These are phyloP conservation scores for Paecilomyces formosus DNA, from an alignment of 2,329 filamentous ascomycete genomes.

Conservation along the genomic window DNA sequence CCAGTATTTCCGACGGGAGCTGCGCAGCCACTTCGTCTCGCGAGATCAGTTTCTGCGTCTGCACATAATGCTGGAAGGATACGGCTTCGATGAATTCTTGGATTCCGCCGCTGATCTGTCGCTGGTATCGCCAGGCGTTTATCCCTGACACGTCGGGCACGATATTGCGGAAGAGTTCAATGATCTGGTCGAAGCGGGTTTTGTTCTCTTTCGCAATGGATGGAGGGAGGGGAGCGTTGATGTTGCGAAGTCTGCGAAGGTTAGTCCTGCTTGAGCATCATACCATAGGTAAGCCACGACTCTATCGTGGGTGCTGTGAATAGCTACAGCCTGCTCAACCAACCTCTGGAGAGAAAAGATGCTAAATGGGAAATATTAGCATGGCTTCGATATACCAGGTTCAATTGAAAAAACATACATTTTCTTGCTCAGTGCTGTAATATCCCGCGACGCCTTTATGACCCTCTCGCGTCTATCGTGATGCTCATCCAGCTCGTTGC, in stretches of 20 bases:
- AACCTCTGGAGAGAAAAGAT: conserved; percentile 82
- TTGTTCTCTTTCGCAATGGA: conserved; percentile 64
- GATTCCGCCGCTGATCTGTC: conserved; percentile 68
- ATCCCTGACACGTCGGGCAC: conserved; percentile 67
- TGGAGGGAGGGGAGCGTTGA: conserved; percentile 48
- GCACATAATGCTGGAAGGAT: conserved; percentile 81
- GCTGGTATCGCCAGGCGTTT: conserved; percentile 75
- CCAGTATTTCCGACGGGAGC: conserved; percentile 45
- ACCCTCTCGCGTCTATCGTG: conserved; percentile 86
- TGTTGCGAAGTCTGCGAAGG: conserved; percentile 28
- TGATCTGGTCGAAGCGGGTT: conserved; percentile 63
- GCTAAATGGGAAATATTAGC: conserved; percentile 36
- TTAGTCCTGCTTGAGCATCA: background rate
- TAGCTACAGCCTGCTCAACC: conserved; percentile 5
- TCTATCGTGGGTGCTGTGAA: background rate
- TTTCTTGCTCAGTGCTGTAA: conserved; percentile 93
- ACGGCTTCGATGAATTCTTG: conserved; percentile 94
- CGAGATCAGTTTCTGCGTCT: conserved; percentile 65
- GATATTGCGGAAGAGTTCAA: conserved; percentile 59
- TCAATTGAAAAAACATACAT: conserved; percentile 53
- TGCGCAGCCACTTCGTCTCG: conserved; percentile 50
- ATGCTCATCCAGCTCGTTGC: conserved; percentile 84
- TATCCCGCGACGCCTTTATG: conserved; percentile 84
- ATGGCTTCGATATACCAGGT: background rate
- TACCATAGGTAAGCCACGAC: conserved; percentile 10